Conservation (phyloP, 306 rosid genomes). For the Spatholobus suberectus region DNA sequence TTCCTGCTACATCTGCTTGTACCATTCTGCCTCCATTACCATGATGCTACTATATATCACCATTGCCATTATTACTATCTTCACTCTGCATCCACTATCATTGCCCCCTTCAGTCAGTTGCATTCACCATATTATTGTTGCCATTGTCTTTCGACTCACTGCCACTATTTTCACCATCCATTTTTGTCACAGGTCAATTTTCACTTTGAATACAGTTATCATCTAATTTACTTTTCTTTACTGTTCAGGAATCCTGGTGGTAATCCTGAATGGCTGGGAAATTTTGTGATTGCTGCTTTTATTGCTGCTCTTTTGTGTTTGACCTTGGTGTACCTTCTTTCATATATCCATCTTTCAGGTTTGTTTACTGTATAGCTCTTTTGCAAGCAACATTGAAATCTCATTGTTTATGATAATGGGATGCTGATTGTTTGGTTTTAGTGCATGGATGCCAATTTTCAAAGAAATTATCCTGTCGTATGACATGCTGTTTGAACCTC, state of each 20-base stretch:
- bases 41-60: not conserved
- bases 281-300: constrained; percentile 62
- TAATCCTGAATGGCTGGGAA: constrained; percentile 93
- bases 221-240: constrained; percentile 39
- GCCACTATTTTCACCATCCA: constrained; percentile 12
- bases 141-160: not conserved
- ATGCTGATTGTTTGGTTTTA: constrained; percentile 31
- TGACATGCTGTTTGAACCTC: not conserved
- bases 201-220: constrained; percentile 22
- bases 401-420: not conserved
- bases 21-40: not conserved
- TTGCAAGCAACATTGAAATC: constrained; percentile 20
- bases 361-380: constrained; percentile 30
- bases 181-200: constrained; percentile 20
- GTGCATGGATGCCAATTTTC: not conserved
- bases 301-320: constrained; percentile 67
- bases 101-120: constrained; percentile 14
- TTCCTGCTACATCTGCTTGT: no score
- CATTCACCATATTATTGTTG: not conserved
- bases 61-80: not conserved
- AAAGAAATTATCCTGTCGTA: not conserved
- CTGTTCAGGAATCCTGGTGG: constrained; percentile 86
- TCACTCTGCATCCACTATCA: constrained; percentile 1
- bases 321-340: constrained; percentile 89
- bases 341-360: constrained; percentile 97